Evolutionary conservation across 345 rosid species (phyloP), one percentile per base, ranked within the genome.

Genomic region (Streptanthus diversifolius): DNA sequence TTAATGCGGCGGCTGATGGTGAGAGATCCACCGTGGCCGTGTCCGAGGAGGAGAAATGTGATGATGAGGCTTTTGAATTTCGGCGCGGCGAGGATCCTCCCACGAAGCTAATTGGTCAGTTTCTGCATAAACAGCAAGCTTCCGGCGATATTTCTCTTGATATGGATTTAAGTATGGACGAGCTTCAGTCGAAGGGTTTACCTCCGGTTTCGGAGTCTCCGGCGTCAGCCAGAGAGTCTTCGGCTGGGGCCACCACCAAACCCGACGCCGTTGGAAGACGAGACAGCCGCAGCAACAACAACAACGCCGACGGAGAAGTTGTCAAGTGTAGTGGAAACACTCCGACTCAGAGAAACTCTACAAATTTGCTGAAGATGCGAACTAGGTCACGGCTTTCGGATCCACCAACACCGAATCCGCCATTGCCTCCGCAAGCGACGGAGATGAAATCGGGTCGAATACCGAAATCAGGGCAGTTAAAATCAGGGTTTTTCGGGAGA

Each of bases 101-200:
- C 13, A 76, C 79, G 35, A 81, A 77, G 77, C 75, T 82, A 0
- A 84, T 82, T 8, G 82, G 81, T 53, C 79, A 82, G 84, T 82
- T 84, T 63, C 83, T 80, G 14, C 85, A 84, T 70, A 80, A 73
- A 74, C 87, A 80, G 70, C 71, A 79, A 37, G 87, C 82, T 36
- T 84, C 85, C 39, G 87, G 85, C 8, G 87, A 82, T 25, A 64
- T 82, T 78, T 75, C 76, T 12, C 63, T 84, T 22, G 87, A 84
- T 70, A 77, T 84, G 60, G 87, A 84, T 53, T 58, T 82, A 14
- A 64, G 77, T 55, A 84, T 82, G 87, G 79, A 74, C 0, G 85
- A 82, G 82, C 82, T 78, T 39, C 77, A 55, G 17, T 63, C 53
- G 0, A 67, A 15, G 30, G 65, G 73, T 29, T 69, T 79, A 27